phyloP scores from a whole-genome alignment of 306 rosid species.

The Hippophae rhamnoides region DNA sequence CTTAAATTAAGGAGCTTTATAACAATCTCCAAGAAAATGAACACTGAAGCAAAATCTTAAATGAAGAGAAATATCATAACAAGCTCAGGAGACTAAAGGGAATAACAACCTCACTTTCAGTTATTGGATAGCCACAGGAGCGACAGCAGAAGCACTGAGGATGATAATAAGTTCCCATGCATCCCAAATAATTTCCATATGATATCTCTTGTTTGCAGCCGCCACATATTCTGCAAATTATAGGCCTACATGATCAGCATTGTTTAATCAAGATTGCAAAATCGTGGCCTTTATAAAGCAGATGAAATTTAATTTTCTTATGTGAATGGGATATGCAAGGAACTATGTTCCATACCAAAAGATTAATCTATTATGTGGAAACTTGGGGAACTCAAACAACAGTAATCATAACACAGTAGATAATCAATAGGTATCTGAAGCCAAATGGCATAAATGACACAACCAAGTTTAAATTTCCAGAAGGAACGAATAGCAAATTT shows the following conservation, averaged over 20 bases:
- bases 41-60: conserved; percentile 10
- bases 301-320: neutral
- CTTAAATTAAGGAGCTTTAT: too few species aligned
- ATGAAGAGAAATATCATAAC: conserved; percentile 1
- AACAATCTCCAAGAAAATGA: too few species aligned
- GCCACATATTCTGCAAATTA: conserved; percentile 48
- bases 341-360: neutral
- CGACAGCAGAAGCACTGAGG: conserved; percentile 77
- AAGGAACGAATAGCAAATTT: neutral
- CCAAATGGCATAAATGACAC: too few species aligned
- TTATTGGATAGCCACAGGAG: conserved; percentile 63
- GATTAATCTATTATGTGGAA: too few species aligned
- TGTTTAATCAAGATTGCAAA: neutral
- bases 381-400: too few species aligned
- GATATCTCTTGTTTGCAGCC: conserved; percentile 61
- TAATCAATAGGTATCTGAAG: too few species aligned
- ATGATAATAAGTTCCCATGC: conserved; percentile 66
- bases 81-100: conserved; percentile 14
- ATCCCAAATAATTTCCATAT: conserved; percentile 63
- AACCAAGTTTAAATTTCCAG: neutral
- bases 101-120: conserved; percentile 73
- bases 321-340: neutral
- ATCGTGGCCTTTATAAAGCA: neutral
- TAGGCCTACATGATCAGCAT: conserved; percentile 3
- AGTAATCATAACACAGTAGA: too few species aligned